These are phyloP conservation scores for Syncephalastrum sp. DNA, from an alignment of 371 early-diverging fungal species.

Conservation along the genomic window DNA sequence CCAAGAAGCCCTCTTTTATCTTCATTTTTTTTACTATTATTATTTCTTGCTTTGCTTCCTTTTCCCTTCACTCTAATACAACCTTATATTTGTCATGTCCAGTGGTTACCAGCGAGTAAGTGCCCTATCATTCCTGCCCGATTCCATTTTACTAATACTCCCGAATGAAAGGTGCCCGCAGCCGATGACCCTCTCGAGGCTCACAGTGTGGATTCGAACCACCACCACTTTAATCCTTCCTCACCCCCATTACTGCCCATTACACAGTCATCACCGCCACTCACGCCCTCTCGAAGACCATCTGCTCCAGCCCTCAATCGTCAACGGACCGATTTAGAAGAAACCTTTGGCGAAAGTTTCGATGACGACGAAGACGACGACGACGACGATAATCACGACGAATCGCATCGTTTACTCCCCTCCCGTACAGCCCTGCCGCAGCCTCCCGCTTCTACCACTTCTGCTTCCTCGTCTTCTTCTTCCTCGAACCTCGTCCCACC, in stretches of 20 bases:
- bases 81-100: conserved; percentile 4
- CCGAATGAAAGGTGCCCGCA: conserved; percentile 10
- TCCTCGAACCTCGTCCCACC: neutral
- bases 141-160: neutral
- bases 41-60: too few species aligned
- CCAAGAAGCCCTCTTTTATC: too few species aligned
- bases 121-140: neutral
- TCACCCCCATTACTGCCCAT: neutral
- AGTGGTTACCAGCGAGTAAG: conserved; percentile 15
- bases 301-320: neutral
- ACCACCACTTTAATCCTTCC: conserved; percentile 2
- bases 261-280: neutral
- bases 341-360: conserved; percentile 23
- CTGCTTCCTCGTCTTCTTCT: conserved; percentile 1
- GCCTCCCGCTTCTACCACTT: neutral
- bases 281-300: conserved; percentile 2
- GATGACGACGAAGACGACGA: conserved; percentile 16
- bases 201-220: conserved; percentile 1
- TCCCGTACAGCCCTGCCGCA: neutral
- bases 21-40: too few species aligned
- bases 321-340: conserved; percentile 24
- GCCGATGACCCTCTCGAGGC: conserved; percentile 15
- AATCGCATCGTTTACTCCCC: conserved; percentile 12
- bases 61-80: too few species aligned
- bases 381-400: conserved; percentile 6